phyloP scores from a whole-genome alignment of 2,329 filamentous ascomycete genomes.

The Cladosporium colombiae region DNA sequence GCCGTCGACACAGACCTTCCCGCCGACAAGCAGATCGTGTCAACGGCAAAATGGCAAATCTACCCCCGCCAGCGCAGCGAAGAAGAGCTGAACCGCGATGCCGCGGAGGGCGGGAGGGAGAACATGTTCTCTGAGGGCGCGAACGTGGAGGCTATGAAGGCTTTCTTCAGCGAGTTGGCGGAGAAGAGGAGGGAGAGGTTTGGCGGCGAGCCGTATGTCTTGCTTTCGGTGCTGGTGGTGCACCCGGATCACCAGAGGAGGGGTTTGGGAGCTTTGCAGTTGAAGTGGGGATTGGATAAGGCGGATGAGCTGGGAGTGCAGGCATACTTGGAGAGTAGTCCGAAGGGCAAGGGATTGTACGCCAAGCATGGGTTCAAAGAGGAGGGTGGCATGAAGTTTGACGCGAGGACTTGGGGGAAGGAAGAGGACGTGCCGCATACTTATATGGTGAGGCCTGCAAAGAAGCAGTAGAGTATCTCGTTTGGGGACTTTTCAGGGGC shows the following conservation, averaged over 20 bases:
- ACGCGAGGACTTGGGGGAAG: conserved; percentile 32
- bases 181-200: conserved; percentile 29
- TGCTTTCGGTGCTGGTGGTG: conserved; percentile 37
- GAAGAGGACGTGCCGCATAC: conserved; percentile 30
- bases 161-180: conserved; percentile 26
- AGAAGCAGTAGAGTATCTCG: conserved; percentile 1
- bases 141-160: conserved; percentile 26
- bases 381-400: conserved; percentile 31
- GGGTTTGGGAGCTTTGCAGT: conserved; percentile 41
- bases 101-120: conserved; percentile 24
- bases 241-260: conserved; percentile 43
- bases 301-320: conserved; percentile 43
- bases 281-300: conserved; percentile 43
- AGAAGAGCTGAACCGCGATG: conserved; percentile 30
- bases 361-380: conserved; percentile 40
- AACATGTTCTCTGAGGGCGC: conserved; percentile 23
- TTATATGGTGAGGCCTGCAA: conserved; percentile 31
- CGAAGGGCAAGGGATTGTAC: conserved; percentile 43
- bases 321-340: conserved; percentile 44
- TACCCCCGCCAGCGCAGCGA: conserved; percentile 30
- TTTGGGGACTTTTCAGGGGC: no score
- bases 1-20: conserved; percentile 34
- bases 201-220: conserved; percentile 30
- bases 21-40: conserved; percentile 29
- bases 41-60: conserved; percentile 36